Base-by-base conservation (phyloP, 1,284 basidiomycete genomes). In the Pseudozyma flocculosa region DNA sequence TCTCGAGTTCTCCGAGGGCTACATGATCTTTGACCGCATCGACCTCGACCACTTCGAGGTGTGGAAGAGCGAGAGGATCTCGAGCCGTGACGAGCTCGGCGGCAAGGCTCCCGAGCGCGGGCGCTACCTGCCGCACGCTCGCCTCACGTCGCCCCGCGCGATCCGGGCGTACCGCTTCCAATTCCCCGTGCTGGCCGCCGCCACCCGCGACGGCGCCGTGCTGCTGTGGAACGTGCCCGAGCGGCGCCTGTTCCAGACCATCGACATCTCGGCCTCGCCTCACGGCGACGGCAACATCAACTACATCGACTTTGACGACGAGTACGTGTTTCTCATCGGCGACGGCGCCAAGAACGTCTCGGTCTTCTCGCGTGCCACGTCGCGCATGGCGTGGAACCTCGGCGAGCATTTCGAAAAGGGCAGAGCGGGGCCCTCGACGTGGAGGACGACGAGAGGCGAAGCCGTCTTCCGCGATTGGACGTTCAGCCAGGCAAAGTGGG, bases 281-380 rank as follows among this genome's bases (percentile, higher is more conserved):
- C 60, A 68, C 24, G 43, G 47, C 13, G 51, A 57, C 9, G 59
- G 52, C 40, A 73, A 71, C 42, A 55, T 74, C 45, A 64, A 51
- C 43, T 74, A 74, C 47, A 62, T 74, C 38, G 71, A 73, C 44
- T 71, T 71, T 56, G 72, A 74, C 47, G 61, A 72, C 43, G 50
- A 67, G 11, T 71, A 61, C 30, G 54, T 69, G 19, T 74, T 70
- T 36, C 53, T 74, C 40, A 53, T 46, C 22, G 70, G 70, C 10
- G 18, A 44, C 9, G 66, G 66, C 10, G 58, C 48, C 23, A 61
- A 65, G 43, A 52, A 51, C 21, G 54, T 73, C 15, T 55, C 61
- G 8, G 54, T 64, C 39, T 54, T 69, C 24, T 53, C 53, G 23
- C 65, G 72, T 9, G 42, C 36, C 23, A 55, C 60, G 2, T 43